Evolutionary conservation across 345 rosid species (phyloP).

Genomic region (Cardamine resedifolia): DNA sequence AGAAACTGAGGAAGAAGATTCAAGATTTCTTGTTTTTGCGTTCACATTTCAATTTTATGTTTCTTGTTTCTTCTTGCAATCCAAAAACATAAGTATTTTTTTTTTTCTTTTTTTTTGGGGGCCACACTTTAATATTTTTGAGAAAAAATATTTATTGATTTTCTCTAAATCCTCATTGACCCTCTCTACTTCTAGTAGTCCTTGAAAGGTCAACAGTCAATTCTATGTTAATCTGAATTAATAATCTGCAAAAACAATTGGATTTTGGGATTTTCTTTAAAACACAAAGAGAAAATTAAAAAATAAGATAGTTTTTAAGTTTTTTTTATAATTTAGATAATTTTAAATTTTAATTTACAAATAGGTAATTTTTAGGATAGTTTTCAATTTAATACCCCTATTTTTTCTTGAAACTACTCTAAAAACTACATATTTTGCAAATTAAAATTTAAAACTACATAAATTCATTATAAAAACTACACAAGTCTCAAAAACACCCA

Average conservation of each 20-base stretch:
- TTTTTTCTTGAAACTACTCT: too few relatives aligned
- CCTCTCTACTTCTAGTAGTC: background rate
- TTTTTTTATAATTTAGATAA: too few relatives aligned
- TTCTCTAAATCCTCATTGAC: background rate
- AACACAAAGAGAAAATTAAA: background rate
- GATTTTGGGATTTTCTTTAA: background rate
- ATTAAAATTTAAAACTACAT: too few relatives aligned
- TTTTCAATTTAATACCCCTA: too few relatives aligned
- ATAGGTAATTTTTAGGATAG: too few relatives aligned
- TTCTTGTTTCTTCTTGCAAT: slow-evolving; percentile 13
- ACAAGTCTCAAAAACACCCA: too few relatives aligned
- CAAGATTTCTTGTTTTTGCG: slow-evolving; percentile 1
- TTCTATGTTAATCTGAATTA: background rate
- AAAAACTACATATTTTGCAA: too few relatives aligned
- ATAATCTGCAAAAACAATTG: background rate
- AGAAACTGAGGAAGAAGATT: slow-evolving; percentile 8
- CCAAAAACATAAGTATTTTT: background rate
- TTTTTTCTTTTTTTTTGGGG: background rate
- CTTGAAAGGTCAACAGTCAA: background rate
- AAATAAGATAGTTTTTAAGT: too few relatives aligned
- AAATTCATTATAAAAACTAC: too few relatives aligned
- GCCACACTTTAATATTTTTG: background rate
- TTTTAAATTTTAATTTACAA: too few relatives aligned
- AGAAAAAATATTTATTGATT: background rate
- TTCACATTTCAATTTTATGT: slow-evolving; percentile 32